Evolutionary conservation across 2,329 filamentous ascomycete genomes (phyloP).

Genomic region (Cladorrhinum sp.): DNA sequence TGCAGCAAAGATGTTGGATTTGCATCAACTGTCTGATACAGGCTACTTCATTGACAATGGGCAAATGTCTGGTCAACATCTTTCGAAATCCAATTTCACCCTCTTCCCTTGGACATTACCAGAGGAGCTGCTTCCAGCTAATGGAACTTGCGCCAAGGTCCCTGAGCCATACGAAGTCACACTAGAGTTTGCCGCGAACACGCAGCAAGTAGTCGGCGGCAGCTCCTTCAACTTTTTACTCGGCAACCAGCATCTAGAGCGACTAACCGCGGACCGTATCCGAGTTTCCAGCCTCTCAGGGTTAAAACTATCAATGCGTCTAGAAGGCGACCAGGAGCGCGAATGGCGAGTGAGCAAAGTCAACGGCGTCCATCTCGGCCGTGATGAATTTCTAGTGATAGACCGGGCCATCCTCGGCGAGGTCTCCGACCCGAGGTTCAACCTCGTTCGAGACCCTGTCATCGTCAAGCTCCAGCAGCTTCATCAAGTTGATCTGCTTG

Average conservation of each 20-base stretch:
- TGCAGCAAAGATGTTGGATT: constrained; percentile 76
- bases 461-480: constrained; percentile 37
- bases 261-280: constrained; percentile 45
- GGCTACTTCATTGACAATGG: constrained; percentile 41
- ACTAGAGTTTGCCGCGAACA: constrained; percentile 58
- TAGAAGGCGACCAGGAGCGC: constrained; percentile 52
- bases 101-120: constrained; percentile 95
- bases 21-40: constrained; percentile 55
- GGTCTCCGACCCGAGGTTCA: constrained; percentile 80
- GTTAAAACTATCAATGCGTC: constrained; percentile 64
- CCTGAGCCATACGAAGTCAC: constrained; percentile 66
- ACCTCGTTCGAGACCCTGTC: constrained; percentile 66
- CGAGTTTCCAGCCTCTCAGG: constrained; percentile 53
- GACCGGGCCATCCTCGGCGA: constrained; percentile 72
- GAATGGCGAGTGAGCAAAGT: constrained; percentile 74
- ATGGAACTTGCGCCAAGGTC: constrained; percentile 75
- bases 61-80: constrained; percentile 18
- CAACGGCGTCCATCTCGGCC: constrained; percentile 75
- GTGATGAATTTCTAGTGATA: constrained; percentile 83
- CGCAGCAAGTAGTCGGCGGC: constrained; percentile 38
- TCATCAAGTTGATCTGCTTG: constrained; percentile 68
- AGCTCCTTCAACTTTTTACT: constrained; percentile 47
- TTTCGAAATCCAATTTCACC: constrained; percentile 65
- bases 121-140: constrained; percentile 64
- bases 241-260: constrained; percentile 46